Conservation (phyloP, 306 rosid species). For the Betula pendula region DNA sequence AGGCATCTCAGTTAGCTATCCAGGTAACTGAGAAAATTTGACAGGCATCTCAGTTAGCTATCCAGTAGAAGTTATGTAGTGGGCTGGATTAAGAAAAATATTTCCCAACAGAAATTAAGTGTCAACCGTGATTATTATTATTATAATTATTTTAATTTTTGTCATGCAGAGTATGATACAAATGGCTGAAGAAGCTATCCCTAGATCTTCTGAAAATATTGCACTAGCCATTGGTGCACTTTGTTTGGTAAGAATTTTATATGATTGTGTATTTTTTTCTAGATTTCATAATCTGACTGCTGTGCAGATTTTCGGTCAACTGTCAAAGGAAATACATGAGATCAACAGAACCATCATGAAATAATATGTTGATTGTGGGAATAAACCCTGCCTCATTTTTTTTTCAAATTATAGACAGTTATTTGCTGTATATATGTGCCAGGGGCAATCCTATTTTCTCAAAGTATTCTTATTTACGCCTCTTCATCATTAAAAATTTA, state of each 20-base stretch:
- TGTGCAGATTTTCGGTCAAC: constrained; percentile 8
- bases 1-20: no score
- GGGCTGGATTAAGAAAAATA: no score
- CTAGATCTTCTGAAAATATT: constrained; percentile 91
- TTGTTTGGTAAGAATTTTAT: constrained; percentile 64
- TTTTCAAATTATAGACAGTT: constrained; percentile 12
- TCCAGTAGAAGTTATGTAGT: no score
- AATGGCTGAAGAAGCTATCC: constrained; percentile 70
- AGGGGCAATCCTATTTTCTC: constrained; percentile 23
- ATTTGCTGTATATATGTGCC: constrained; percentile 26
- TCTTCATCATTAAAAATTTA: neutral
- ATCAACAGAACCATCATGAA: neutral
- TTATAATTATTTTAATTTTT: constrained; percentile 8
- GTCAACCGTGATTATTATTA: constrained; percentile 27
- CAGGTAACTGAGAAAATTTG: no score
- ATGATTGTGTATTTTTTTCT: constrained; percentile 17
- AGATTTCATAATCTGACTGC: constrained; percentile 26
- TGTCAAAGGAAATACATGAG: constrained; percentile 5
- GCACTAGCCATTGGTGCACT: constrained; percentile 96
- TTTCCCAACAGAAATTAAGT: constrained; percentile 11
- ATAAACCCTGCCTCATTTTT: constrained; percentile 3
- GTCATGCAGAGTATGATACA: constrained; percentile 61
- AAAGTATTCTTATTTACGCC: constrained; percentile 15
- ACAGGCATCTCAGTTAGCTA: no score
- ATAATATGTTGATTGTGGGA: constrained; percentile 15